These are phyloP conservation scores for Mortierella antarctica DNA, from an alignment of 192 early-diverging fungal species.

Conservation along the genomic window DNA sequence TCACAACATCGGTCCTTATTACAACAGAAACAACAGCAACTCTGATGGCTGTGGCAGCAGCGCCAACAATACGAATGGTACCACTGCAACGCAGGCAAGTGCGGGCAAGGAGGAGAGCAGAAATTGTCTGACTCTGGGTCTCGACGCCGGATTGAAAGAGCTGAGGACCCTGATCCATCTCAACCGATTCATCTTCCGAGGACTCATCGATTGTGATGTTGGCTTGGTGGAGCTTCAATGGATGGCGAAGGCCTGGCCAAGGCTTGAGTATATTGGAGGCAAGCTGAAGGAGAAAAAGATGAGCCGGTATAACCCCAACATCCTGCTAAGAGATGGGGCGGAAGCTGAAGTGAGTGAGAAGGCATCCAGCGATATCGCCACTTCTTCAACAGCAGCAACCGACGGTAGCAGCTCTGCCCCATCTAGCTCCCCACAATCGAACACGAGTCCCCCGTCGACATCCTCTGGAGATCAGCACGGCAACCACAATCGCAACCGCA, in stretches of 20 bases:
- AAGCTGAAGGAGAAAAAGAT: slow-evolving; percentile 14
- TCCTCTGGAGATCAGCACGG: background rate
- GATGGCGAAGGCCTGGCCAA: slow-evolving; percentile 43
- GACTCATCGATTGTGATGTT: slow-evolving; percentile 4
- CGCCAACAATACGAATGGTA: no score
- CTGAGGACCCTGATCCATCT: slow-evolving; percentile 21
- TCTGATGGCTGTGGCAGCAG: no score
- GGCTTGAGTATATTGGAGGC: slow-evolving; percentile 23
- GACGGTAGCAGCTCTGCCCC: background rate
- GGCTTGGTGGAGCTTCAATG: slow-evolving; percentile 35
- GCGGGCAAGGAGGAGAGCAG: background rate
- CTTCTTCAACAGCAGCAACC: background rate
- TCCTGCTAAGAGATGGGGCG: slow-evolving; percentile 2
- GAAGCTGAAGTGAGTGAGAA: no score
- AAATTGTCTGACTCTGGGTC: slow-evolving; percentile 17
- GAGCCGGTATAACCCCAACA: slow-evolving; percentile 10
- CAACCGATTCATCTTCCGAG: slow-evolving; percentile 18
- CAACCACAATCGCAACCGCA: background rate
- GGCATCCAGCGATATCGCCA: background rate
- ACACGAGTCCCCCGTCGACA: background rate
- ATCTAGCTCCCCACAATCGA: background rate
- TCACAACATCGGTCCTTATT: background rate
- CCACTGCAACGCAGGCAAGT: background rate
- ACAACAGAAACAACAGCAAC: no score
- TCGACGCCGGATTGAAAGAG: slow-evolving; percentile 14